These are phyloP conservation scores for Solanum bukasovii DNA, from an alignment of 257 asterid genomes.

Conservation along the genomic window DNA sequence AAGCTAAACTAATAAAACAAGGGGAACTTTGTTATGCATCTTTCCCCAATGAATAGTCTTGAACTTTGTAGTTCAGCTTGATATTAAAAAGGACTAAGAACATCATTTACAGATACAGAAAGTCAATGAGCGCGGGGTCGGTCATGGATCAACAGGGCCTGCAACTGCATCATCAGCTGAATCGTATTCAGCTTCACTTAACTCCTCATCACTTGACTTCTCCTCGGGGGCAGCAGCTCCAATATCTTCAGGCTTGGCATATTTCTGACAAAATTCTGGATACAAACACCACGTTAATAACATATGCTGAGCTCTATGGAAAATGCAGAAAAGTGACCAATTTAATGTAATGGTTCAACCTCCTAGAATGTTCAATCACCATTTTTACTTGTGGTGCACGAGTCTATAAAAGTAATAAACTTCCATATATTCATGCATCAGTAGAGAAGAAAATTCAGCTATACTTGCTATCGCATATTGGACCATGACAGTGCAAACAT, in stretches of 20 bases:
- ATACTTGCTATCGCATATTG: background rate
- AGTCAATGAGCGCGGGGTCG: background rate
- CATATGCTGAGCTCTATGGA: background rate
- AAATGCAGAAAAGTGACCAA: background rate
- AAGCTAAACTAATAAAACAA: slow-evolving; percentile 1
- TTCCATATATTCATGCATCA: background rate
- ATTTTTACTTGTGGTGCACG: background rate
- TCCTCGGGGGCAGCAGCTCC: slow-evolving; percentile 63
- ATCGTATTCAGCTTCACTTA: slow-evolving; percentile 64
- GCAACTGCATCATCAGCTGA: slow-evolving; percentile 63
- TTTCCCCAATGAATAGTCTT: slow-evolving; percentile 34
- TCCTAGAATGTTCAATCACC: background rate
- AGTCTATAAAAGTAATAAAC: background rate
- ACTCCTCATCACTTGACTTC: slow-evolving; percentile 70
- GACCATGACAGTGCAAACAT: background rate
- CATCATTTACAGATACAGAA: slow-evolving; percentile 27
- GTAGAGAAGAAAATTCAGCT: background rate
- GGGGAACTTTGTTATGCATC: slow-evolving; percentile 15
- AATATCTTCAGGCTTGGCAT: slow-evolving; percentile 82
- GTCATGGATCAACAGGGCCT: slow-evolving; percentile 63
- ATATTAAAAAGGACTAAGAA: slow-evolving; percentile 10
- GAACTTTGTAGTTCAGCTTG: slow-evolving; percentile 10
- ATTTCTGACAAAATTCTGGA: slow-evolving; percentile 81
- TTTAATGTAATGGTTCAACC: background rate
- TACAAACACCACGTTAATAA: background rate